These are phyloP conservation scores for Rauvolfia tetraphylla DNA, from an alignment of 257 asterid genomes.

Conservation along the genomic window DNA sequence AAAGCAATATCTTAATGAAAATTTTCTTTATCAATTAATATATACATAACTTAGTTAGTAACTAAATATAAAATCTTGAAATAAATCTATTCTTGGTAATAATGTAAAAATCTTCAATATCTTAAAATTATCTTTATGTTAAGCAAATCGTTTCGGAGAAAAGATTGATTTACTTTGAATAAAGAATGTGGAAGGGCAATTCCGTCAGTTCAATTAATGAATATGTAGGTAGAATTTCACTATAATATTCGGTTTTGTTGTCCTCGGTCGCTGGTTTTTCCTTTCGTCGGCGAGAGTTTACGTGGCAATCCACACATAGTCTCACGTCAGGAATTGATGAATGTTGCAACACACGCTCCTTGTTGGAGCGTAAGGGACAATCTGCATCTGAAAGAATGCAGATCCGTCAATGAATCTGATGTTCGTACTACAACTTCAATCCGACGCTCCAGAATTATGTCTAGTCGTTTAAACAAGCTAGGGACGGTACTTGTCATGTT, in stretches of 20 bases:
- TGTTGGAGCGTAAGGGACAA: neutral
- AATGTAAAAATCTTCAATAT: no score
- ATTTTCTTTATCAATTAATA: no score
- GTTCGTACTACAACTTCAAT: neutral
- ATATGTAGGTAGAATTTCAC: neutral
- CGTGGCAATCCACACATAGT: neutral
- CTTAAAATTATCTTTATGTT: no score
- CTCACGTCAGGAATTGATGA: neutral
- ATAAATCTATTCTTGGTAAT: no score
- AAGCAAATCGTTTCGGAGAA: no score
- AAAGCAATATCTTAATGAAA: no score
- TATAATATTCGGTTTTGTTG: neutral
- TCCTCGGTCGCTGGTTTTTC: neutral
- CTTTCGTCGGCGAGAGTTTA: conserved; percentile 4
- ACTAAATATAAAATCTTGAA: no score
- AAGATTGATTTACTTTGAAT: no score
- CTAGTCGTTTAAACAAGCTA: neutral
- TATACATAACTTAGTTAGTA: no score
- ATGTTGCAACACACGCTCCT: conserved; percentile 4
- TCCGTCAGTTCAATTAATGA: no score
- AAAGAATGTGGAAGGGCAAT: neutral
- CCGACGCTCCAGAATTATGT: neutral
- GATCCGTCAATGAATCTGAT: neutral
- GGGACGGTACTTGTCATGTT: neutral
- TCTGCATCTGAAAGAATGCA: neutral